Evolutionary conservation across 1,284 basidiomycete genomes (phyloP).

Genomic region (Cerrena zonata): DNA sequence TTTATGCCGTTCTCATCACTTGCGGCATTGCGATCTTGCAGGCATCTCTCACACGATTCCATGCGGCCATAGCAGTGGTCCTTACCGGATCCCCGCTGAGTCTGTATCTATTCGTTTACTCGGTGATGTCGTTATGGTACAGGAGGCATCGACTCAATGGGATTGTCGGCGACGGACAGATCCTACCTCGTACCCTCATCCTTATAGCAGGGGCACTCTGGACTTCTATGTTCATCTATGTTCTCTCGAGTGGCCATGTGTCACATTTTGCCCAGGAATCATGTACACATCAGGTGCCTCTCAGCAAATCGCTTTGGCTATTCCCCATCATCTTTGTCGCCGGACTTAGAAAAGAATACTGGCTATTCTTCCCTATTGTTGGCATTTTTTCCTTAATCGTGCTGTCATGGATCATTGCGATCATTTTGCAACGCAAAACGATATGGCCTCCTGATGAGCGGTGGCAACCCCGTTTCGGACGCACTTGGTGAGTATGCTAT

Average conservation of each 20-base stretch:
- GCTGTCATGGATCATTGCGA: constrained; percentile 3
- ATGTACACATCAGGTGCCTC: not conserved
- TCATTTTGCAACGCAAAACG: constrained; percentile 4
- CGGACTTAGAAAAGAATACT: not conserved
- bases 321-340: not conserved
- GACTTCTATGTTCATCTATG: not conserved
- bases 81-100: constrained; percentile 6
- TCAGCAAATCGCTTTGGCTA: not conserved
- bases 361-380: not conserved
- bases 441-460: constrained; percentile 7
- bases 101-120: constrained; percentile 6
- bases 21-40: constrained; percentile 8
- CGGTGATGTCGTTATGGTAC: constrained; percentile 5
- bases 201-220: constrained; percentile 1
- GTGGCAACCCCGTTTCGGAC: constrained; percentile 3
- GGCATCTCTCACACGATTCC: constrained; percentile 9
- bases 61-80: constrained; percentile 6
- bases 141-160: constrained; percentile 5
- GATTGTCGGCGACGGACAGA: constrained; percentile 1
- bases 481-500: constrained; percentile 5
- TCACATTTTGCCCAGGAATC: constrained; percentile 2
- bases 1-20: constrained; percentile 8
- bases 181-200: not conserved
- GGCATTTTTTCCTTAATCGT: not conserved
- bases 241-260: not conserved